Evolutionary conservation across 108 stramenopile species (phyloP), one percentile per base, ranked within the genome.

Genomic region (Stephanodiscus minutulus): DNA sequence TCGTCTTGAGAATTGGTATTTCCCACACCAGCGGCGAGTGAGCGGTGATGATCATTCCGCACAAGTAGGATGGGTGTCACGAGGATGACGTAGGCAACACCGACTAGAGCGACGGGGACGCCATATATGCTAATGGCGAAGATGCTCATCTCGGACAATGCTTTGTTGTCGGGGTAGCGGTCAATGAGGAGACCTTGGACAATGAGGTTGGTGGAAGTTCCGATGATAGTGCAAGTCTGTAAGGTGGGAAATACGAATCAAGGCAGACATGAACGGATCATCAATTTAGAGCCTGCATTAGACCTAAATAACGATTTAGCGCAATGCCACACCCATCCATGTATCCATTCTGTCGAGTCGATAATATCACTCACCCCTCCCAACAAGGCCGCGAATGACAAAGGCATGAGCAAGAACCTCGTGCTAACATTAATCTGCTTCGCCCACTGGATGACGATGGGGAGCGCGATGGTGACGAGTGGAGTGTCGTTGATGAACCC

Each of bases 401-500:
- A 81, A 1, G 91, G 93, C 58, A 91, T 88, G 62, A 95, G 50
- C 25, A 91, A 65, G 59, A 89, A 88, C 39, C 88, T 79, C 11
- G 66, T 22, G 0, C 69, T 53, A 6, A 85, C 46, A 24, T 83
- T 49, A 29, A 83, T 83, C 61, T 81, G 79, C 39, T 77, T 78
- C 15, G 80, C 84, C 93, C 93, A 95, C 41, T 82, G 77, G 21
- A 86, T 89, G 13, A 91, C 84, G 37, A 95, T 87, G 5, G 93
- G 93, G 11, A 95, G 81, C 89, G 91, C 90, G 37, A 95, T 88
- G 15, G 83, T 88, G 4, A 90, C 89, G 11, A 91, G 76, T 7
- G 93, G 91, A 7, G 91, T 95, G 65, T 95, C 91, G 74, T 91
- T 95, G 60, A 95, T 57, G 60, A 95, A 92, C 3, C 91, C 93